A percentile compares a stretch with the other conserved stretches of the same genome.
Conservation (phyloP, 1,284 basidiomycete genomes). For the Trichosporon coremiiforme region DNA sequence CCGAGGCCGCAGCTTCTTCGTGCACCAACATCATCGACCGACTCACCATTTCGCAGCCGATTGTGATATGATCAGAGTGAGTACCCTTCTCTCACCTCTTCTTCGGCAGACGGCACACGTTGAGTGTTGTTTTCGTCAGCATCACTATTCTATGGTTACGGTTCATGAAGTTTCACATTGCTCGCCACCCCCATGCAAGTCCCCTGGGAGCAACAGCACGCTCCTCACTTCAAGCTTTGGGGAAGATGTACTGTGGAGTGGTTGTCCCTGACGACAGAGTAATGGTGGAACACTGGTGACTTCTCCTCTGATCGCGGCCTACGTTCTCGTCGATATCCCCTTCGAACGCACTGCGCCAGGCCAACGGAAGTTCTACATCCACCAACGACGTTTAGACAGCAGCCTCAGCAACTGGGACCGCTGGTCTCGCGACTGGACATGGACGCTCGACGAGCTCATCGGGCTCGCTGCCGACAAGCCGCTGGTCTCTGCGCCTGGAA, state of each 20-base stretch:
- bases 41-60: conserved; percentile 1
- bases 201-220: no score
- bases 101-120: no score
- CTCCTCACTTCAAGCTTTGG: no score
- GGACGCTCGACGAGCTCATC: conserved; percentile 7
- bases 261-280: neutral
- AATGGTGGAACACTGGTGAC: neutral
- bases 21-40: neutral
- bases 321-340: neutral
- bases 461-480: neutral
- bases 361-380: neutral
- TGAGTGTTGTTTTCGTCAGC: no score
- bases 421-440: conserved; percentile 5
- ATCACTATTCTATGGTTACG: no score
- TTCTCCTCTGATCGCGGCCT: neutral
- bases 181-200: no score
- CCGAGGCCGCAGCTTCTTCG: neutral
- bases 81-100: neutral
- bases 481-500: no score
- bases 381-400: neutral
- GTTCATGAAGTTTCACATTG: no score
- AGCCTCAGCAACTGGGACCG: conserved; percentile 18
- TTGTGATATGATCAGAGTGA: conserved; percentile 7
- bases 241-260: no score
- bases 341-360: neutral